Base-by-base conservation (phyloP, 257 asterid species). In the Oldenlandia corymbosa region DNA sequence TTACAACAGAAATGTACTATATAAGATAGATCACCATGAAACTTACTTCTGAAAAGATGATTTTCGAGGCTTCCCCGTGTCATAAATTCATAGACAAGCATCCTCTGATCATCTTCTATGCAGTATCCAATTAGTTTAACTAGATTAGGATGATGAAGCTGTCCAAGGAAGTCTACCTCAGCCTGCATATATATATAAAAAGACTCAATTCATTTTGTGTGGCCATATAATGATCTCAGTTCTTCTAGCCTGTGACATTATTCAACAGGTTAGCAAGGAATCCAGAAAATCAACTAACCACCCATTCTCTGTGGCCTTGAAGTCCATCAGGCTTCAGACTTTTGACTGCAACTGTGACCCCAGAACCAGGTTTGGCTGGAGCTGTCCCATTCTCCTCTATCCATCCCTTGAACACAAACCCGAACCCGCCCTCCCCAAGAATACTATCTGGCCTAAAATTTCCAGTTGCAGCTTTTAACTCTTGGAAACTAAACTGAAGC, bases 301-400 rank as follows among this genome's bases (percentile, higher is more conserved):
- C 87, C 98, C 98, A 92, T 87, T 92, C 98, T 77, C 95, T 80
- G 79, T 92, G 98, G 78, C 98, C 98, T 80, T 92, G 98, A 67
- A 88, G 88, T 24, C 93, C 97, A 20, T 89, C 93, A 1, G 83
- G 95, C 79, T 92, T 92, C 82, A 92, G 83, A 68, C 85, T 89
- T 85, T 92, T 92, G 82, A 92, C 97, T 14, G 98, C 98, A 69
- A 89, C 98, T 0, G 98, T 85, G 67, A 80, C 37, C 18, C 98
- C 98, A 0, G 93, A 85, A 14, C 98, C 98, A 18, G 98, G 97
- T 76, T 84, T 92, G 4, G 96, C 97, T 5, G 98, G 95, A 17
- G 81, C 85, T 3, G 95, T 89, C 42, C 98, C 95, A n/a, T 82
- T 92, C 75, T 88, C 95, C 66, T 92, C 96, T 70, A 92, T 85